These are phyloP conservation scores for Scheffersomyces segobiensis DNA, from an alignment of 1,139 yeast species.

Conservation along the genomic window DNA sequence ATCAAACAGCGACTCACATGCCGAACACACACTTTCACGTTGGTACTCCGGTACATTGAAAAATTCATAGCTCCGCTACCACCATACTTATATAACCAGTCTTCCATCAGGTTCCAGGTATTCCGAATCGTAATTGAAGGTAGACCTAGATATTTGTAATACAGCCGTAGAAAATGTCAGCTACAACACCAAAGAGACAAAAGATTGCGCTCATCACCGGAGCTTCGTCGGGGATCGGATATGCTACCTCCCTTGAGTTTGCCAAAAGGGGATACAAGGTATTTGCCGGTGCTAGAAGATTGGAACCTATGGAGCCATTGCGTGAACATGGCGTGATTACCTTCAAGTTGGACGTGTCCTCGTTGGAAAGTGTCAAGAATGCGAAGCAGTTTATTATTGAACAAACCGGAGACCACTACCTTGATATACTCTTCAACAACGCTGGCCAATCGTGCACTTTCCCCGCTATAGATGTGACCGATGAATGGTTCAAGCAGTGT, in stretches of 20 bases:
- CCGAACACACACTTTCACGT: background rate
- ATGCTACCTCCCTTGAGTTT: conserved; percentile 62
- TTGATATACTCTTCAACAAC: conserved; percentile 68
- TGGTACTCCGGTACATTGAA: background rate
- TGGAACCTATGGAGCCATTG: conserved; percentile 60
- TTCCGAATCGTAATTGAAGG: background rate
- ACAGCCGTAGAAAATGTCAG: background rate
- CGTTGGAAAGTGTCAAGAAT: conserved; percentile 46
- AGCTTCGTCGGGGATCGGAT: conserved; percentile 82
- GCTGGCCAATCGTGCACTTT: conserved; percentile 68
- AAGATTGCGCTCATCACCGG: conserved; percentile 69
- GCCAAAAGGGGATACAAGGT: conserved; percentile 65
- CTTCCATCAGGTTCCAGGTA: background rate
- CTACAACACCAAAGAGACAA: conserved; percentile 7
- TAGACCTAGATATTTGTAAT: background rate
- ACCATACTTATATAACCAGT: background rate
- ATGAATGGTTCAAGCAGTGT: conserved; percentile 54
- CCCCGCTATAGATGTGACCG: conserved; percentile 68
- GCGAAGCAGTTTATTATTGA: conserved; percentile 40
- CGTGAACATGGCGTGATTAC: conserved; percentile 36
- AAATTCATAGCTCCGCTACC: background rate
- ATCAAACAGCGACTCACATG: too few relatives aligned
- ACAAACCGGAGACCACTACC: conserved; percentile 41
- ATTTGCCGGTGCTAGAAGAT: conserved; percentile 72
- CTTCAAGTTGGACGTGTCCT: conserved; percentile 53